Evolutionary conservation across 345 rosid genomes (phyloP).

Genomic region (Orychophragmus violaceus): DNA sequence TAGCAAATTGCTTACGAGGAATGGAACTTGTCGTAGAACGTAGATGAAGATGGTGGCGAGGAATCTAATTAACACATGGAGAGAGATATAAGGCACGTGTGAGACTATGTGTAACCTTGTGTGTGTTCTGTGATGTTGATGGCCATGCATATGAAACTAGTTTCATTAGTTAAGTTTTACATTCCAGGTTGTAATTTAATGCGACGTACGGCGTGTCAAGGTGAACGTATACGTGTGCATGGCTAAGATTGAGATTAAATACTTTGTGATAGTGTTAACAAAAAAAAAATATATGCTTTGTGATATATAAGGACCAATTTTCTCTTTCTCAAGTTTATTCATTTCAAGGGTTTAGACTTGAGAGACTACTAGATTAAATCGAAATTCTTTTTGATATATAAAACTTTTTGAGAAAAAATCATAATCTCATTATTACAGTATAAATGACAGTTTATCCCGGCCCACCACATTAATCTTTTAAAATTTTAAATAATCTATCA

Average conservation of each 20-base stretch:
- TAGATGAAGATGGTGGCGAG: slow-evolving; percentile 22
- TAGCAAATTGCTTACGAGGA: slow-evolving; percentile 16
- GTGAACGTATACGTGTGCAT: background rate
- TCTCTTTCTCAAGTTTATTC: background rate
- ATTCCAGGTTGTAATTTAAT: background rate
- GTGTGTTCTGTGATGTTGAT: slow-evolving; percentile 14
- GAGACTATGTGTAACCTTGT: slow-evolving; percentile 32
- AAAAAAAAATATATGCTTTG: no score
- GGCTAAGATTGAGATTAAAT: background rate
- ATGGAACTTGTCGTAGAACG: slow-evolving; percentile 7
- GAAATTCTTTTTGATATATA: background rate
- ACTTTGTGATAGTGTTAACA: no score
- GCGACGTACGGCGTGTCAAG: background rate
- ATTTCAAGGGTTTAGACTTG: background rate
- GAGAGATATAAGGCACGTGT: slow-evolving; percentile 26
- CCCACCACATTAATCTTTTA: background rate
- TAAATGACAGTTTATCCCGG: background rate
- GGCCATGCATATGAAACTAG: slow-evolving; percentile 24
- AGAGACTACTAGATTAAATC: background rate
- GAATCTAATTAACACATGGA: slow-evolving; percentile 32
- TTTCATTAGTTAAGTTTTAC: slow-evolving; percentile 8
- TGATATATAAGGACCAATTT: background rate
- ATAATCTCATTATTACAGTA: background rate
- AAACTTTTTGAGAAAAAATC: background rate
- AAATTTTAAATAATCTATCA: no score